Conservation (phyloP, 495 filamentous ascomycete species). For the Penicillium cinerascens region DNA sequence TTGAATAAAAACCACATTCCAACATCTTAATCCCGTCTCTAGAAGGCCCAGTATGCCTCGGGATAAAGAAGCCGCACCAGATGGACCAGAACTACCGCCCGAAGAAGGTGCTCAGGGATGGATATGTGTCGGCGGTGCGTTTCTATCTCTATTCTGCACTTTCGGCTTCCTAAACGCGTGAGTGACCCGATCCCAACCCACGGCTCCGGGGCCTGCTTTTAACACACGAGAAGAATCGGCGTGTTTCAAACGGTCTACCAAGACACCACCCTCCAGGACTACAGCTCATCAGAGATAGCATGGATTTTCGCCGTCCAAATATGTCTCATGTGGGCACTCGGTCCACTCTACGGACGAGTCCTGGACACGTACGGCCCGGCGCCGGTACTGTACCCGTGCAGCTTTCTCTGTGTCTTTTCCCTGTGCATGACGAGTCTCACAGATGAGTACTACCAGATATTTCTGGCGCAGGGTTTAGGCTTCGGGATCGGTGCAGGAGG, state of each 20-base stretch:
- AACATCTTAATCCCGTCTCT: no score
- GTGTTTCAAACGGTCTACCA: constrained; percentile 30
- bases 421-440: constrained; percentile 26
- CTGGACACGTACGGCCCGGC: constrained; percentile 30
- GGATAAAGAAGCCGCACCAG: not conserved
- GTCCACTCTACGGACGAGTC: constrained; percentile 30
- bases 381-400: constrained; percentile 20
- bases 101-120: constrained; percentile 29
- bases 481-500: constrained; percentile 29
- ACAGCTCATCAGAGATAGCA: constrained; percentile 27
- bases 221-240: no score
- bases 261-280: constrained; percentile 16
- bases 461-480: constrained; percentile 26
- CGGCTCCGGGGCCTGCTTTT: no score
- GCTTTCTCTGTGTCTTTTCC: constrained; percentile 25
- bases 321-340: constrained; percentile 27
- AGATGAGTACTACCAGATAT: constrained; percentile 27
- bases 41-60: not conserved
- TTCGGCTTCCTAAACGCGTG: constrained; percentile 33
- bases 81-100: constrained; percentile 12
- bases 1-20: no score
- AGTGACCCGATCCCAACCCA: not conserved
- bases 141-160: constrained; percentile 18
- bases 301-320: constrained; percentile 38
- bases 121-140: constrained; percentile 25